Evolutionary conservation across 305 asterid species (phyloP).

Genomic region (Coffea humblotiana): DNA sequence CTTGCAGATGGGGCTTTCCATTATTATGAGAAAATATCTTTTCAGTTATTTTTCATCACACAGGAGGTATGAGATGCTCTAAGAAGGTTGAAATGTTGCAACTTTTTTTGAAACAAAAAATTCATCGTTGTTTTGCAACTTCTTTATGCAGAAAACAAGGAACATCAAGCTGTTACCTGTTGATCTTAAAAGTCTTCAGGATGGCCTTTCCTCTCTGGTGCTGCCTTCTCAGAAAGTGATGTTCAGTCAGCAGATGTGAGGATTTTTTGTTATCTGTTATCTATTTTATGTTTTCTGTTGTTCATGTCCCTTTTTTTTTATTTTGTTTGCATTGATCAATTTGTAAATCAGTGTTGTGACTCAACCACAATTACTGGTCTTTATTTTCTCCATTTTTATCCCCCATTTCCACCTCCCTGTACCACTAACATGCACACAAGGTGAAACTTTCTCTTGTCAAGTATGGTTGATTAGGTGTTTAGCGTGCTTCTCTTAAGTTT

Average conservation of each 20-base stretch:
- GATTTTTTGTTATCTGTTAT: conserved; percentile 21
- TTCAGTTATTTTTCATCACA: conserved; percentile 89
- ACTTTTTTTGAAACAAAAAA: conserved; percentile 3
- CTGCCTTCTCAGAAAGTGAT: conserved; percentile 84
- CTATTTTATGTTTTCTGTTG: conserved; percentile 8
- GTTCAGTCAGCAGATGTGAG: conserved; percentile 84
- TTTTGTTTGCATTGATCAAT: neutral
- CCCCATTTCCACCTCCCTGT: neutral
- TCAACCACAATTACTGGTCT: neutral
- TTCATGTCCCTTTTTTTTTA: neutral
- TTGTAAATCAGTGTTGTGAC: neutral
- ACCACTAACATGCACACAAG: neutral
- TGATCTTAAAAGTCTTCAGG: conserved; percentile 69
- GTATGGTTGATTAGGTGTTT: neutral
- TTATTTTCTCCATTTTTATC: neutral
- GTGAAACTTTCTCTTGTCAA: neutral
- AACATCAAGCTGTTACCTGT: conserved; percentile 66
- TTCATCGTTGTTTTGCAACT: conserved; percentile 17
- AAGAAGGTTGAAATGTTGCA: neutral
- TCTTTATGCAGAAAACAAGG: conserved; percentile 60
- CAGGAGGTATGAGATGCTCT: conserved; percentile 61
- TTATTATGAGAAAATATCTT: conserved; percentile 87
- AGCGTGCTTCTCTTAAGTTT: conserved; percentile 19
- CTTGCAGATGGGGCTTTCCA: conserved; percentile 99
- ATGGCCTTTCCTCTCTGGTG: conserved; percentile 77